phyloP scores from a whole-genome alignment of 2,329 filamentous ascomycete species.

The Colletotrichum filicis region DNA sequence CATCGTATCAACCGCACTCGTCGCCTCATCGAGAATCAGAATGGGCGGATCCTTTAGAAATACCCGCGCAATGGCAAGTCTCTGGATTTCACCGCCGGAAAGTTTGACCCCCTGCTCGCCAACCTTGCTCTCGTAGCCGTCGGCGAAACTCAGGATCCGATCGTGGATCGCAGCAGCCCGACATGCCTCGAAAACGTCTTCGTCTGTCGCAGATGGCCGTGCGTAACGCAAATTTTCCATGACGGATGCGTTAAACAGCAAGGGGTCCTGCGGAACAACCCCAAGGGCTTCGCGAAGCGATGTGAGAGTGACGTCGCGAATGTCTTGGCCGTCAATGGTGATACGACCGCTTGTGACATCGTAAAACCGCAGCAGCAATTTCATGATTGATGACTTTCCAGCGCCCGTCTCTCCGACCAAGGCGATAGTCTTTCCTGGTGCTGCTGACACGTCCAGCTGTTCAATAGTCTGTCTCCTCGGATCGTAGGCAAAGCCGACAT shows the following conservation, averaged over 20 bases:
- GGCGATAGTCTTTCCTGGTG: conserved; percentile 66
- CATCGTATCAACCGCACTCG: conserved; percentile 70
- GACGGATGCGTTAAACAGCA: conserved; percentile 74
- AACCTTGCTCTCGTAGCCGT: conserved; percentile 69
- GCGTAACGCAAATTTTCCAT: conserved; percentile 71
- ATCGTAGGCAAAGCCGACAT: conserved; percentile 67
- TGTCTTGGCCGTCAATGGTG: conserved; percentile 36
- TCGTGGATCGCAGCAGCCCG: conserved; percentile 66
- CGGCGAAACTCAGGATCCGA: conserved; percentile 64
- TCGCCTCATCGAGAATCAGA: conserved; percentile 79
- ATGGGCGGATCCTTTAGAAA: conserved; percentile 74
- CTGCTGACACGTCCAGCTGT: conserved; percentile 58
- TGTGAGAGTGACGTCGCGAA: conserved; percentile 42
- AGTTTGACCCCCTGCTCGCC: conserved; percentile 75
- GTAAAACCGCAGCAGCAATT: conserved; percentile 70
- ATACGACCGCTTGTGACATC: conserved; percentile 60
- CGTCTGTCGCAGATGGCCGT: background rate
- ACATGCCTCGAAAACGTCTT: conserved; percentile 2
- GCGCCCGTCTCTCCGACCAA: conserved; percentile 72
- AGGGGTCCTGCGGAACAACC: conserved; percentile 80
- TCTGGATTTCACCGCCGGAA: conserved; percentile 78
- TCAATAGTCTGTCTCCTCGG: conserved; percentile 60
- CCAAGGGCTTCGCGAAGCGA: conserved; percentile 51
- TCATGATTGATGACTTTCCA: conserved; percentile 71
- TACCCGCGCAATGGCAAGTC: conserved; percentile 77